Evolutionary conservation across 129 eudicot species (phyloP).

Genomic region (Centella asiatica): DNA sequence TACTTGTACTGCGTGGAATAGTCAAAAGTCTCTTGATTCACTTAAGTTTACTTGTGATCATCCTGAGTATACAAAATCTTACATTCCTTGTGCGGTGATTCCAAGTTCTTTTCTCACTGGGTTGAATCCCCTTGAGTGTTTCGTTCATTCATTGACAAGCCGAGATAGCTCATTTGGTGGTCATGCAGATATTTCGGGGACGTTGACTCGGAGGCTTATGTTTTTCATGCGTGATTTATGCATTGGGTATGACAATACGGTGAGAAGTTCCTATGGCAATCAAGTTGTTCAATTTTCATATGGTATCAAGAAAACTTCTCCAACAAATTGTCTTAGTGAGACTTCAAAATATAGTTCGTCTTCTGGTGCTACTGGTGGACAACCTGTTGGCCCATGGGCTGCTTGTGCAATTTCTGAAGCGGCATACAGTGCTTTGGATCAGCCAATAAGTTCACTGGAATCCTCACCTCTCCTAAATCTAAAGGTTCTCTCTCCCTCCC

Average conservation of each 20-base stretch:
- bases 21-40: constrained; percentile 33
- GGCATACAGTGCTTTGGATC: constrained; percentile 92
- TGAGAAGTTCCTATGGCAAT: constrained; percentile 68
- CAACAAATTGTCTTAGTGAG: constrained; percentile 10
- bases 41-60: constrained; percentile 18
- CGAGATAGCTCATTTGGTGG: constrained; percentile 88
- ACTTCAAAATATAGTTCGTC: constrained; percentile 15
- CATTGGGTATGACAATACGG: constrained; percentile 73
- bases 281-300: constrained; percentile 75
- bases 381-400: constrained; percentile 80
- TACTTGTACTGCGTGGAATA: constrained; percentile 74
- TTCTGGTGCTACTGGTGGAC: constrained; percentile 38
- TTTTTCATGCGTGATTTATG: constrained; percentile 82
- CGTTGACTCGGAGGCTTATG: constrained; percentile 54
- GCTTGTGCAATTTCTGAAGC: constrained; percentile 92
- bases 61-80: constrained; percentile 25
- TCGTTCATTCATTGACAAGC: constrained; percentile 65
- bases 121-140: constrained; percentile 72
- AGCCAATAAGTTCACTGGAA: constrained; percentile 77
- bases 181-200: constrained; percentile 87
- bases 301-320: constrained; percentile 7
- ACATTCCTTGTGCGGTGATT: constrained; percentile 57
- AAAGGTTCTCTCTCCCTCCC: constrained; percentile 48
- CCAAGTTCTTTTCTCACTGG: constrained; percentile 55
- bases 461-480: constrained; percentile 71